Evolutionary conservation across 768 basidiomycete species (phyloP), one percentile per base, ranked within the genome.

Genomic region (Lentinus tigrinus): DNA sequence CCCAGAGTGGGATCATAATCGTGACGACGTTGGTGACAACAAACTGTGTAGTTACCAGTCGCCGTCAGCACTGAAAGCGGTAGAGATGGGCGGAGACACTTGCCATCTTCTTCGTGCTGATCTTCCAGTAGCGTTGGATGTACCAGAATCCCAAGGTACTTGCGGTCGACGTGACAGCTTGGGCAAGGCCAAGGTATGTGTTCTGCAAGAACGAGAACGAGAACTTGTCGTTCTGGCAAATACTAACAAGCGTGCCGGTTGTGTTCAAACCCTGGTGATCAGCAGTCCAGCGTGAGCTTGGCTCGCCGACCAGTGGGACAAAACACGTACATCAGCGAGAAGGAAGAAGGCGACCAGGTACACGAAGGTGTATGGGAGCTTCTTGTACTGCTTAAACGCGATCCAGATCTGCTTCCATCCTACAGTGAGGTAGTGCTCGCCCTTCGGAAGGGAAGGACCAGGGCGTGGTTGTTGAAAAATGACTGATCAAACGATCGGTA

Each of bases 401-500:
- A 79, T 74, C 85, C 90, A 93, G 50, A 94, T 90, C 87, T 93
- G 91, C 67, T 89, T 92, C 88, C 89, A 93, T 42, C 93, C 93
- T 44, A 95, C 82, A 0, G 90, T 91, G 26, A 93, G 59, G 65
- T 93, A 94, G 57, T 72, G 80, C 62, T 92, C 85, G 48, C 86
- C 86, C 62, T 85, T 86, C 0, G 93, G 93, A 21, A 95, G 74
- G 13, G 84, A 73, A 52, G 91, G 89, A 0, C 93, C 93, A 3
- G 89, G 87, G 9, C 93, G 84, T n/a, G 86, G 89, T 66, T 90
- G 82, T 69, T 95, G 93, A 70, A 84, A 93, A 49, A 93, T 81
- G 63, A 94, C 91, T 92, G 52, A 19, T 9, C 8, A 13, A 8
- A 13, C 10, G 9, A 23, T 11, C 23, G 3, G 23, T 46, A 11